Base-by-base conservation (phyloP, 176 grass and related monocot genomes). In the Tuctoria greenei region DNA sequence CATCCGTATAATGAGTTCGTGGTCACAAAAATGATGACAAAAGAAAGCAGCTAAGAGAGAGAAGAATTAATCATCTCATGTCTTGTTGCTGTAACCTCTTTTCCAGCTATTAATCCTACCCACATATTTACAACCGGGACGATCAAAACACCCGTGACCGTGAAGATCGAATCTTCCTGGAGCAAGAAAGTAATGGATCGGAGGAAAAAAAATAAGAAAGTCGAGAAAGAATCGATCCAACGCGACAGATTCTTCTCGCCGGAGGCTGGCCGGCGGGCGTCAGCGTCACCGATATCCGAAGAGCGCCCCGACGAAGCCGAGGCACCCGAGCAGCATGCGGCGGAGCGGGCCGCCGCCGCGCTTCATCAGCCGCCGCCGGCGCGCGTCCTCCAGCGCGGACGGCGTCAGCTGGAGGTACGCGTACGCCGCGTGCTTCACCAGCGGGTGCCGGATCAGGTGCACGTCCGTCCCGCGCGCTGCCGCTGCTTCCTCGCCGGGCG, bases 361-460 rank as follows among this genome's bases (percentile, higher is more conserved):
- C n/a, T n/a, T n/a, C n/a, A n/a, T n/a, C n/a, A n/a, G 67, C 20
- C 40, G 17, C 3, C 71, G 82, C 40, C 85, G 58, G 25, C 8
- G 42, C 18, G 78, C 68, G 38, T 80, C 75, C 43, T 75, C 86
- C 75, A 61, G 61, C 5, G 79, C 65, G 4, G 86, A 91, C 74
- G 86, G 86, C 27, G 89, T 91, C 47, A 87, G 81, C 71, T 95
- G 92, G 25, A 95, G 86, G 82, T 95, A 95, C 47, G 82, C 79
- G 78, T 91, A 91, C 44, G 88, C 92, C 4, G 88, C 92, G 50
- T 90, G 88, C 82, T 91, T 95, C 55, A 95, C 92, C 31, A 95
- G 86, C 18, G 88, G 92, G 76, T 94, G 89, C 27, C 85, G 89
- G 60, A 94, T 94, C 84, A 86, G 82, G 72, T 82, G 69, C 27